A percentile compares a stretch with the other conserved stretches of the same genome.
Evolutionary conservation across 768 basidiomycete species (phyloP).

Genomic region (Pleurotus tuber-regium): DNA sequence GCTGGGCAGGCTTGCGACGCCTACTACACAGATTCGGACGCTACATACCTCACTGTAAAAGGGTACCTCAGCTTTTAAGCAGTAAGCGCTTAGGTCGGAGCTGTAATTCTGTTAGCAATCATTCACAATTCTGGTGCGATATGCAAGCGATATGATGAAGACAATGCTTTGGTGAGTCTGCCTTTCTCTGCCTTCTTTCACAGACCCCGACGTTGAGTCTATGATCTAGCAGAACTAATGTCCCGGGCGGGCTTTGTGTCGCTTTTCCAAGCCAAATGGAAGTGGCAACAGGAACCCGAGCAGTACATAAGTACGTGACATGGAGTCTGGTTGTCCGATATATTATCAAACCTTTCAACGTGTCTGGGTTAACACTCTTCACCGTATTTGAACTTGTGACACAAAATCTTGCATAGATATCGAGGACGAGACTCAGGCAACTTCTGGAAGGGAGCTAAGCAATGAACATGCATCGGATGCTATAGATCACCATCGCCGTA

Average conservation of each 20-base stretch:
- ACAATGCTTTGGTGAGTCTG: not conserved
- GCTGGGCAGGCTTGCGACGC: no score
- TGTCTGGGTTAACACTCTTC: not conserved
- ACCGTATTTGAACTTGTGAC: not conserved
- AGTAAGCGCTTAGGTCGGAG: conserved; percentile 7
- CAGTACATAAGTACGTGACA: conserved; percentile 6
- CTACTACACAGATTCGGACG: no score
- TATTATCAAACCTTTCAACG: not conserved
- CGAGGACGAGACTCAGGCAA: not conserved
- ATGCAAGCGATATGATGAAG: not conserved
- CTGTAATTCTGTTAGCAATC: not conserved
- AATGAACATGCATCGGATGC: conserved; percentile 15
- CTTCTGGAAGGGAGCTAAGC: conserved; percentile 10
- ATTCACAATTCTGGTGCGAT: conserved; percentile 6
- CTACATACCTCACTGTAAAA: no score
- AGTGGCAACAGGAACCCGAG: no score
- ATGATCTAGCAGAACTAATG: conserved; percentile 2
- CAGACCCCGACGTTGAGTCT: no score
- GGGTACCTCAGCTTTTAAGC: no score
- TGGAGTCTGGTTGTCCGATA: not conserved
- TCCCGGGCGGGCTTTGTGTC: conserved; percentile 7
- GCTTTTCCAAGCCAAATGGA: not conserved
- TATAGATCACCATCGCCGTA: conserved; percentile 11
- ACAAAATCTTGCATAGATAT: conserved; percentile 9
- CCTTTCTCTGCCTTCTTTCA: not conserved